Percentiles rank a stretch among this genome's conserved stretches.
Conservation (phyloP, 2,329 filamentous ascomycete genomes). For the Colletotrichum musae region DNA sequence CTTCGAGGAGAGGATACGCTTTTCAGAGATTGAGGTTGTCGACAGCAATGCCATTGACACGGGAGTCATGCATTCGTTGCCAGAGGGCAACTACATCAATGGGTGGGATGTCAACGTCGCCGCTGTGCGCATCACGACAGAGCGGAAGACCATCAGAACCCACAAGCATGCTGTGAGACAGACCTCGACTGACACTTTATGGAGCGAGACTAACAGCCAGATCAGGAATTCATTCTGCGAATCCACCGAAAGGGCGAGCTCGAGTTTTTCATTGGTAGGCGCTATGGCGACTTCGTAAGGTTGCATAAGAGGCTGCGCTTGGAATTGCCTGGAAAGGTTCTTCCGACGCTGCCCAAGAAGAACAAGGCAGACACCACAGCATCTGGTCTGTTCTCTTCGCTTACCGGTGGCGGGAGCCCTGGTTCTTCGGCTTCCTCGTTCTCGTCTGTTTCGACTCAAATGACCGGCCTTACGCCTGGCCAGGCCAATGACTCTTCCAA, state of each 20-base stretch:
- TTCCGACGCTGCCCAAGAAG: conserved; percentile 90
- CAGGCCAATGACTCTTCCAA: conserved; percentile 53
- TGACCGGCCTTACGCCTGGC: conserved; percentile 54
- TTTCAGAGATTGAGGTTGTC: conserved; percentile 96
- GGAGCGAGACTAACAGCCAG: background rate
- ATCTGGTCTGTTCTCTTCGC: conserved; percentile 66
- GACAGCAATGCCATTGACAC: conserved; percentile 94
- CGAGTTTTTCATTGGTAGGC: conserved; percentile 84
- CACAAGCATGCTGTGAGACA: conserved; percentile 91
- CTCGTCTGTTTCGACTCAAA: conserved; percentile 83
- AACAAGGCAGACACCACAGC: conserved; percentile 85
- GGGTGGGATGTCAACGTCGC: conserved; percentile 98
- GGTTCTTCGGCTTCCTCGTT: conserved; percentile 85
- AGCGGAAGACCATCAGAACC: conserved; percentile 89
- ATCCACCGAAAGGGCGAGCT: conserved; percentile 83
- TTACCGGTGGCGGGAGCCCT: conserved; percentile 70
- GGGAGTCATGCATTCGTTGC: conserved; percentile 87
- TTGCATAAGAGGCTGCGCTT: conserved; percentile 84
- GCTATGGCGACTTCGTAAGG: conserved; percentile 89
- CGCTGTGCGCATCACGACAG: conserved; percentile 83
- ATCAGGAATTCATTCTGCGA: conserved; percentile 88
- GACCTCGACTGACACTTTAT: conserved; percentile 36
- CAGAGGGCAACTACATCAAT: conserved; percentile 92
- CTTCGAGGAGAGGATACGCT: conserved; percentile 96
- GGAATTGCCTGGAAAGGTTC: conserved; percentile 91